Base-by-base conservation (phyloP, 345 rosid species). In the Salix viminalis region DNA sequence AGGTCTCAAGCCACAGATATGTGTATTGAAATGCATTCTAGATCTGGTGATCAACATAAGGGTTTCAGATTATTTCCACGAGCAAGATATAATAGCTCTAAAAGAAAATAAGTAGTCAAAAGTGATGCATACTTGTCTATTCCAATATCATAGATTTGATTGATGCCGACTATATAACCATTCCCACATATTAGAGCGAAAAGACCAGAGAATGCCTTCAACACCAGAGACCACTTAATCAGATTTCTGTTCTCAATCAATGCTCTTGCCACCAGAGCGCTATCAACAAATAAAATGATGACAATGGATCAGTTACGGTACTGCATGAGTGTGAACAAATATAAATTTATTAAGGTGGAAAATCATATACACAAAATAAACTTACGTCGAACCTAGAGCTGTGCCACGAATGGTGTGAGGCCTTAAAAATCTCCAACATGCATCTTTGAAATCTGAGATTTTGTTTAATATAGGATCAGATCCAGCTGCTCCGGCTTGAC, bases 331-430 rank as follows among this genome's bases (percentile, higher is more conserved):
- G 32, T 50, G 54, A 50, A 61, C 15, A 52, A 52, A 48, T 7
- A 68, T 26, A 32, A 70, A 46, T 56, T 41, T 61, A 54, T 41
- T 28, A 30, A 32, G 18, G n/a, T 44, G 19, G 60, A 66, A 52
- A 37, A 73, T 26, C 39, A 65, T 30, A 70, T 32, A 73, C 18
- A 14, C 68, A 18, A 74, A 48, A 67, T 28, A 56, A 48, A 76
- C 96, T 81, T 60, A 92, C 97, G 77, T 76, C 65, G 97, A 93
- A 39, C 97, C 99, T 78, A 95, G 80, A 77, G 91, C 87, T 24
- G 99, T 95, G 85, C 99, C 99, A 1, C 97, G 92, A 70, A 95
- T 95, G 1, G 99, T 95, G 76, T 95, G 99, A 6, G 99, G 99
- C 85, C 99, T 90, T 52, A 95, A 86, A 86, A 95, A 95, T 88